Percentiles rank a stretch among this genome's conserved stretches.
Evolutionary conservation across 148 eudicot species (phyloP).

Genomic region (Suaeda aralocaspica): DNA sequence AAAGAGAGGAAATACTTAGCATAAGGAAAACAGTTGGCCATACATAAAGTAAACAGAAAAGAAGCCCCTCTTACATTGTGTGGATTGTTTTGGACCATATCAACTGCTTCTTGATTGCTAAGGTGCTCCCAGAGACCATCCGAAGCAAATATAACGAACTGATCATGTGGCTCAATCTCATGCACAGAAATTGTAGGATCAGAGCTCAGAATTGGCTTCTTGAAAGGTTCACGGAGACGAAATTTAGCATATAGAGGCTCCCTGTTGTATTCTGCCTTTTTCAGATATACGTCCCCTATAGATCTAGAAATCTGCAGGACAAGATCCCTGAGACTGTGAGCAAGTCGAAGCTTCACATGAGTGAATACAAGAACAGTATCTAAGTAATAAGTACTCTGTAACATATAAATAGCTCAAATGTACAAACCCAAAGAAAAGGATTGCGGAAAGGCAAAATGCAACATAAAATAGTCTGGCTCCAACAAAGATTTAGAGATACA

Average conservation of each 20-base stretch:
- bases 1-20: too few species aligned
- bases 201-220: conserved; percentile 59
- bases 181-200: conserved; percentile 60
- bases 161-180: conserved; percentile 63
- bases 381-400: too few species aligned
- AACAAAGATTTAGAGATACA: too few species aligned
- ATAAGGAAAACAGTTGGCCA: too few species aligned
- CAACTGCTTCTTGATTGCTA: conserved; percentile 77
- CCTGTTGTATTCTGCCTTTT: conserved; percentile 71
- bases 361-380: neutral
- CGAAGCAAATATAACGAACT: conserved; percentile 78
- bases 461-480: too few species aligned
- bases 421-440: neutral
- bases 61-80: conserved; percentile 43
- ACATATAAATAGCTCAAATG: neutral
- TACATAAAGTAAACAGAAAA: conserved; percentile 5
- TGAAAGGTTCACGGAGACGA: conserved; percentile 68
- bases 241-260: conserved; percentile 68
- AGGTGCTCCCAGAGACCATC: conserved; percentile 92
- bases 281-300: conserved; percentile 70
- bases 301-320: conserved; percentile 57
- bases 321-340: neutral
- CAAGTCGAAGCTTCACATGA: neutral
- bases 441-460: neutral
- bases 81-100: conserved; percentile 63